These are phyloP conservation scores for Dendrobium chrysotoxum DNA, from an alignment of 106 monocot genomes.

Conservation along the genomic window DNA sequence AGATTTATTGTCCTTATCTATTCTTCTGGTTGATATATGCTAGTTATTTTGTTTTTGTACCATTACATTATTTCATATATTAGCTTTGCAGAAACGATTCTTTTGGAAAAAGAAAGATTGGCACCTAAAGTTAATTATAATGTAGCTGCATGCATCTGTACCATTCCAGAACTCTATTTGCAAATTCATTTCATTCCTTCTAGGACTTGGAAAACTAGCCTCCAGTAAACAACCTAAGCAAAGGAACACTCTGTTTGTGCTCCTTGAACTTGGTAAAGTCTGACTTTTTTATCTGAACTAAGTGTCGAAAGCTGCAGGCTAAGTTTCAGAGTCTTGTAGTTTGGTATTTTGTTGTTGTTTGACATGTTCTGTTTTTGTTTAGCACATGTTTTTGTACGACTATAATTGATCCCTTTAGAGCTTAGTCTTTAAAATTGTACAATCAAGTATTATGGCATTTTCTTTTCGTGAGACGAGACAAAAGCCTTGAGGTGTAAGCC, in stretches of 20 bases:
- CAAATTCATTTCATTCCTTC: not conserved
- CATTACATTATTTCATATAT: not conserved
- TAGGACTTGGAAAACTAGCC: not conserved
- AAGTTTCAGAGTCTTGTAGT: too few relatives aligned
- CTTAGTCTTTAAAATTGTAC: too few relatives aligned
- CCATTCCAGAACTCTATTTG: not conserved
- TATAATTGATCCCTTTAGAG: too few relatives aligned
- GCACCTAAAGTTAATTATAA: slow-evolving; percentile 3
- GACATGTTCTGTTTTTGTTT: too few relatives aligned
- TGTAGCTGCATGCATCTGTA: not conserved
- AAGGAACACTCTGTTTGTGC: not conserved
- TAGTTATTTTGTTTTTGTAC: not conserved
- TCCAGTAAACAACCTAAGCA: not conserved
- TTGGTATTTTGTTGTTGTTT: too few relatives aligned
- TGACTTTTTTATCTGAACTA: not conserved
- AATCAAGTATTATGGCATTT: too few relatives aligned
- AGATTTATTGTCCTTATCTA: not conserved
- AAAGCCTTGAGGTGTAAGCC: too few relatives aligned
- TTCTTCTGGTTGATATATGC: not conserved
- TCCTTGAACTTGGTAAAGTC: not conserved
- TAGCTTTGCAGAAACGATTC: not conserved
- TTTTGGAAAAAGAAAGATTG: not conserved
- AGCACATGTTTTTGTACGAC: too few relatives aligned
- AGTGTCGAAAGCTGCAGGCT: too few relatives aligned
- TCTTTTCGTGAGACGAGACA: too few relatives aligned